Percentiles rank a stretch among this genome's conserved stretches.
phyloP scores from a whole-genome alignment of 1,284 basidiomycete species.

The Chalciporus piperatoides region DNA sequence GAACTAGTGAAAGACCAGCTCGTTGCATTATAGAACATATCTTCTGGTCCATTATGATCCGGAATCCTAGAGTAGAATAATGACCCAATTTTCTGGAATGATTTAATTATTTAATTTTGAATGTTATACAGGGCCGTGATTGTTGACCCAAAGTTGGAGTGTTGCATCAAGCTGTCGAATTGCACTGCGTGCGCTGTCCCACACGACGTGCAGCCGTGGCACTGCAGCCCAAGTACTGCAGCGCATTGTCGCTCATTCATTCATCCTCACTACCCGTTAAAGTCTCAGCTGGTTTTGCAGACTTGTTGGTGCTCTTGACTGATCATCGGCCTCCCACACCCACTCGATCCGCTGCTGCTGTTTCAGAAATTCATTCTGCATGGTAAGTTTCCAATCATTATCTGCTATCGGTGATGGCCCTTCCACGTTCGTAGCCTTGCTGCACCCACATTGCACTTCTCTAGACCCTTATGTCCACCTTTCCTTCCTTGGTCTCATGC shows the following conservation, averaged over 20 bases:
- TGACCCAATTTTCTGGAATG: not conserved
- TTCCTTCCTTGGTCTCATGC: constrained; percentile 19
- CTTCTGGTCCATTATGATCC: no score
- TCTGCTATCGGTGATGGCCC: constrained; percentile 14
- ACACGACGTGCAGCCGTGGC: constrained; percentile 14
- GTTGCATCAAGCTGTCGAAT: not conserved
- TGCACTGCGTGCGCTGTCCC: constrained; percentile 6
- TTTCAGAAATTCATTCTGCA: constrained; percentile 15
- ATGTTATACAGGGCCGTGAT: constrained; percentile 9
- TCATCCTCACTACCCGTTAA: constrained; percentile 13
- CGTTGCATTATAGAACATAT: constrained; percentile 13
- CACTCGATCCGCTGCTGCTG: constrained; percentile 11
- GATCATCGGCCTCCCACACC: no score
- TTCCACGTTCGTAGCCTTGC: constrained; percentile 36
- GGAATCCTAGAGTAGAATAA: not conserved
- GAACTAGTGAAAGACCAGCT: constrained; percentile 53
- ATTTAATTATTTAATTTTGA: constrained; percentile 6
- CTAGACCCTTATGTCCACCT: constrained; percentile 20
- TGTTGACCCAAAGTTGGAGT: constrained; percentile 10
- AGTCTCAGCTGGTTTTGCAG: constrained; percentile 2
- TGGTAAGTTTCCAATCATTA: constrained; percentile 24
- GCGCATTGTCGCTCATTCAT: constrained; percentile 12
- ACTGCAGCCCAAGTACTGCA: no score
- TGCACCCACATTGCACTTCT: constrained; percentile 35
- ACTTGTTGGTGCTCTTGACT: constrained; percentile 27